A percentile compares a stretch with the other conserved stretches of the same genome.
Conservation (phyloP, 805 yeast species). For the Diddensiella caesifluorescens region DNA sequence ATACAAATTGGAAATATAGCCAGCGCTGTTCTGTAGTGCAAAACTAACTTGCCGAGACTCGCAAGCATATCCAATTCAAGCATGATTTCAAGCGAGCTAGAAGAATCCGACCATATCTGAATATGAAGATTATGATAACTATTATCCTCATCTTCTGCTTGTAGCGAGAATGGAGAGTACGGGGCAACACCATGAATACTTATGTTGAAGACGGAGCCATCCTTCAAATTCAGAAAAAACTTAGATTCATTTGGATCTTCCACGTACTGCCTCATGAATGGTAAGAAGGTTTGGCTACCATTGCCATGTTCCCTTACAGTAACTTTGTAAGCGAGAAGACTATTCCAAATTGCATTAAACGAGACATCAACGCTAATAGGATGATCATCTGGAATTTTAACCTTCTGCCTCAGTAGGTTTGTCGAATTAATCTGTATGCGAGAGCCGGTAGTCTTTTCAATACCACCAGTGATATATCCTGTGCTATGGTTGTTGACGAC, state of each 20-base stretch:
- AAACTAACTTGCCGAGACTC: constrained; percentile 59
- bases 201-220: constrained; percentile 37
- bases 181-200: constrained; percentile 65
- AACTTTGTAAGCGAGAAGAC: constrained; percentile 51
- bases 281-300: constrained; percentile 36
- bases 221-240: constrained; percentile 59
- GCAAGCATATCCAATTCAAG: constrained; percentile 47
- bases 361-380: constrained; percentile 45
- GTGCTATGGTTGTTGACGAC: constrained; percentile 38
- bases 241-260: constrained; percentile 67
- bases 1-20: constrained; percentile 63
- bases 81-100: constrained; percentile 9
- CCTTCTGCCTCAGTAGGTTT: too few species aligned
- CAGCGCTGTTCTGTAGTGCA: constrained; percentile 68
- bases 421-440: too few species aligned
- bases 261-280: constrained; percentile 64
- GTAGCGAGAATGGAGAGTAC: constrained; percentile 47
- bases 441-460: constrained; percentile 27
- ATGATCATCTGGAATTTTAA: constrained; percentile 40
- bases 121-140: constrained; percentile 23
- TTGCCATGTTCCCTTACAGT: constrained; percentile 19
- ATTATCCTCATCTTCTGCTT: constrained; percentile 4
- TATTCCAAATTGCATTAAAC: constrained; percentile 54
- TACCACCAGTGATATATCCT: constrained; percentile 23
- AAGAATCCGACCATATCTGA: constrained; percentile 31